Conservation (phyloP, 1,284 basidiomycete species). For the Leucoagaricus sp. region DNA sequence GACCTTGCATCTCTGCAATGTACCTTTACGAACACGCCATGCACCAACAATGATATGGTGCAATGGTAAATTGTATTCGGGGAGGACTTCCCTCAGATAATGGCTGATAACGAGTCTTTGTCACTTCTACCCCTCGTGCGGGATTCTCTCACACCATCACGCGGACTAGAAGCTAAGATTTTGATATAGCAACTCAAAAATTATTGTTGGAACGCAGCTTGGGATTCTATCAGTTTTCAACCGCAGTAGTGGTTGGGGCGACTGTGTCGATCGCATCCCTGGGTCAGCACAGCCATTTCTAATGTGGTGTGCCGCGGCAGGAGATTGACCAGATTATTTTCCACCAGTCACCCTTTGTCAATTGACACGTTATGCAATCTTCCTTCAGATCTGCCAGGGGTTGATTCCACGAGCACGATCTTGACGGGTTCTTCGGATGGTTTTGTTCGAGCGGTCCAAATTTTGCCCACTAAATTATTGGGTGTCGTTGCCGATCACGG, state of each 20-base stretch:
- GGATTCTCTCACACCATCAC: not conserved
- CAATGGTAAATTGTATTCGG: not conserved
- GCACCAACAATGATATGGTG: not conserved
- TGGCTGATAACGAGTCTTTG: not conserved
- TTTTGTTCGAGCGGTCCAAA: constrained; percentile 85
- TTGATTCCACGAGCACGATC: constrained; percentile 71
- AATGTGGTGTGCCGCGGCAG: constrained; percentile 15
- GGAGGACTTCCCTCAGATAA: not conserved
- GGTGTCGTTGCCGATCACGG: constrained; percentile 92
- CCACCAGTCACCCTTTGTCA: constrained; percentile 78
- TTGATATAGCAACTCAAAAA: constrained; percentile 64
- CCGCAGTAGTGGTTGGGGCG: constrained; percentile 82
- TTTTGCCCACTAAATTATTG: constrained; percentile 88
- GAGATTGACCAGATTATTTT: constrained; percentile 9
- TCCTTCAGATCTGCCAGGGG: constrained; percentile 57
- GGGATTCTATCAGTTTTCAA: constrained; percentile 94
- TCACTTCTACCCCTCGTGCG: not conserved
- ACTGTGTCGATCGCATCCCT: constrained; percentile 92
- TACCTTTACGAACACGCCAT: not conserved
- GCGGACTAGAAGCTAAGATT: constrained; percentile 12
- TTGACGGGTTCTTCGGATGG: constrained; percentile 95
- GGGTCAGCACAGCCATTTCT: constrained; percentile 50
- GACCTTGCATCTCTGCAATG: not conserved
- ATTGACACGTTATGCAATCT: constrained; percentile 82
- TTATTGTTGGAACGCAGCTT: constrained; percentile 87